Evolutionary conservation across 2,329 filamentous ascomycete species (phyloP).

Genomic region (Cercospora nicotianae): DNA sequence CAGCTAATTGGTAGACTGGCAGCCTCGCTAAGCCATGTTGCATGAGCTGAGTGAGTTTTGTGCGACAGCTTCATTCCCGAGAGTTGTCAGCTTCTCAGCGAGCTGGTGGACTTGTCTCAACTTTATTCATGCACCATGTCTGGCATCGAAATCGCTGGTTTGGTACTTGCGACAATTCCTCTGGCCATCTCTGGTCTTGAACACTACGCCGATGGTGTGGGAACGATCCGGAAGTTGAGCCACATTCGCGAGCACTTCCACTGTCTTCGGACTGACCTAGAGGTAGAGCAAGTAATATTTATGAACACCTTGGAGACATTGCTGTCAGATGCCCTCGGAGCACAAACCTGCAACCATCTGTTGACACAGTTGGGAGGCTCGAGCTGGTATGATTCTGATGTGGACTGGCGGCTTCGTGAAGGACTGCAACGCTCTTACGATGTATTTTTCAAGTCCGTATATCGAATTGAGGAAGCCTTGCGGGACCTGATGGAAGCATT

Average conservation of each 20-base stretch:
- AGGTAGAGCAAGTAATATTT: background rate
- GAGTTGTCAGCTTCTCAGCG: background rate
- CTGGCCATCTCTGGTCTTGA: slow-evolving; percentile 37
- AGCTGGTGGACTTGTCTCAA: slow-evolving; percentile 2
- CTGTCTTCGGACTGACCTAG: background rate
- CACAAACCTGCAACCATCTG: background rate
- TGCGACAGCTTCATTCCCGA: background rate
- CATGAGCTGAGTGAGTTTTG: background rate
- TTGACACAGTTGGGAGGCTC: background rate
- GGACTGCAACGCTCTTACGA: background rate
- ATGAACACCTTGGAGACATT: background rate
- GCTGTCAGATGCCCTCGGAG: background rate
- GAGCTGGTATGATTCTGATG: background rate
- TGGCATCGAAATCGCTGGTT: slow-evolving; percentile 37
- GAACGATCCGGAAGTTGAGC: slow-evolving; percentile 24
- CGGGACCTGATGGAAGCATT: background rate
- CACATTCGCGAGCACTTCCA: background rate
- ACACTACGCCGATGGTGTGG: slow-evolving; percentile 38
- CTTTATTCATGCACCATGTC: slow-evolving; percentile 25
- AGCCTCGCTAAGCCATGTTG: background rate
- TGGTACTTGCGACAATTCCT: slow-evolving; percentile 37
- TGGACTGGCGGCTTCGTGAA: background rate
- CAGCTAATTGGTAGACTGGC: background rate
- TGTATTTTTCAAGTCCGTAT: background rate
- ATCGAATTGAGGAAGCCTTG: background rate